Evolutionary conservation across 768 basidiomycete genomes (phyloP).

Genomic region (Cubamyces lactineus): DNA sequence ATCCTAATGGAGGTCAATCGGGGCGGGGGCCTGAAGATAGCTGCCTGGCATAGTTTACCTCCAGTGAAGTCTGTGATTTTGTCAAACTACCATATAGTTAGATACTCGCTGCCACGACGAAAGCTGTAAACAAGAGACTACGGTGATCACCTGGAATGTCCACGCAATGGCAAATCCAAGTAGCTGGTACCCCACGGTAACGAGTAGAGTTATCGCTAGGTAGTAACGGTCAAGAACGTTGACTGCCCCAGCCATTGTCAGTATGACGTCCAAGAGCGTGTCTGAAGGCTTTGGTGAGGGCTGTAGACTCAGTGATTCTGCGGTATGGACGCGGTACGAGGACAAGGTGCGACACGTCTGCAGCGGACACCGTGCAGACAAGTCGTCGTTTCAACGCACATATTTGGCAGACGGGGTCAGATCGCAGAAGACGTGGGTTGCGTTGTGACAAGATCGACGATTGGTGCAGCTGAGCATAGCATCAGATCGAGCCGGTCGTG

Average conservation of each 20-base stretch:
- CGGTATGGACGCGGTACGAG: no score
- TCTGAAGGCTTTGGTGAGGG: background rate
- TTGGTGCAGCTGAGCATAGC: conserved; percentile 3
- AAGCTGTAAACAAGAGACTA: background rate
- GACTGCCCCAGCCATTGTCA: conserved; percentile 33
- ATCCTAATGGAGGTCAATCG: conserved; percentile 42
- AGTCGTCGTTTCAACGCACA: no score
- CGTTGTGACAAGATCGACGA: background rate
- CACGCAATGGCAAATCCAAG: conserved; percentile 67
- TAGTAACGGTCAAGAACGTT: conserved; percentile 55
- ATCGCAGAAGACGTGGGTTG: background rate
- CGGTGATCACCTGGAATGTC: conserved; percentile 49
- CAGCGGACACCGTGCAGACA: no score
- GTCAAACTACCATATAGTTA: conserved; percentile 50
- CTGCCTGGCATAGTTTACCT: conserved; percentile 34
- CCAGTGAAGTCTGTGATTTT: conserved; percentile 76
- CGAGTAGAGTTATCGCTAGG: conserved; percentile 50
- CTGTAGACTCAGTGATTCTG: background rate
- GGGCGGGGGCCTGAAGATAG: background rate
- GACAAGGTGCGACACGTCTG: no score
- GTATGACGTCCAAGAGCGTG: background rate
- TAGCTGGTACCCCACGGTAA: conserved; percentile 62
- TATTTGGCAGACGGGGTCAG: background rate
- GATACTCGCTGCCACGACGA: background rate
- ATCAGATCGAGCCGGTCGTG: conserved; percentile 6